Base-by-base conservation (phyloP, 495 filamentous ascomycete species). In the Aspergillus sclerotiicarbonarius region DNA sequence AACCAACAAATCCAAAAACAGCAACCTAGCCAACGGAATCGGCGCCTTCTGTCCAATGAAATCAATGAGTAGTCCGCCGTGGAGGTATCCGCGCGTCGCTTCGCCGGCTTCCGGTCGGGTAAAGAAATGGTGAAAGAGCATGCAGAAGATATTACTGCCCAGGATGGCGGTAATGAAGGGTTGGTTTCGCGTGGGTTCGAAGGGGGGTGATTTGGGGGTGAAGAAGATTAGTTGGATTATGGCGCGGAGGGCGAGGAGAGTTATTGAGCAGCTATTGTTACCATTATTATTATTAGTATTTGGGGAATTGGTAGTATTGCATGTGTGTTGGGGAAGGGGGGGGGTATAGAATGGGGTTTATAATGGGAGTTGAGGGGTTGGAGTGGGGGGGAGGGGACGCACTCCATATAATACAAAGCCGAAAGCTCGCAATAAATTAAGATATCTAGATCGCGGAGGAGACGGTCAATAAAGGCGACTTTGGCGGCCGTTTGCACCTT, bases 351-450 rank as follows among this genome's bases (percentile, higher is more conserved):
- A 2, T 1, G 16, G 20, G 45, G 20, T 48, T 5, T n/a, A 13
- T 47, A 19, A 9, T 20, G 44, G 16, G 44, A 19, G 16, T 18
- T 16, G 44, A 8, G 44, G 6, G 19, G 30, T 39, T 53, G 12
- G 15, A 31, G 29, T 58, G 41, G 50, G n/a, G 35, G 49, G 44
- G 57, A 32, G 41, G 55, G 16, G 29, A 44, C 88, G 62, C 76
- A 96, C 92, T 96, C 92, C 83, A 95, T 87, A 70, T 94, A 95
- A 74, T 96, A 96, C 56, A 96, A 63, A 41, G 87, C 82, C 39
- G 88, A 89, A 32, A 95, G 76, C 75, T 96, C 83, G 57, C 86
- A 86, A 67, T 91, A 92, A 31, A 92, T 83, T n/a, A 92, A 57
- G 62, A 87, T 87, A 71, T 96, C 91, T 47, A 96, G 76, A 65